phyloP scores from a whole-genome alignment of 2,329 filamentous ascomycete species.

The Diaporthe aspalathi region DNA sequence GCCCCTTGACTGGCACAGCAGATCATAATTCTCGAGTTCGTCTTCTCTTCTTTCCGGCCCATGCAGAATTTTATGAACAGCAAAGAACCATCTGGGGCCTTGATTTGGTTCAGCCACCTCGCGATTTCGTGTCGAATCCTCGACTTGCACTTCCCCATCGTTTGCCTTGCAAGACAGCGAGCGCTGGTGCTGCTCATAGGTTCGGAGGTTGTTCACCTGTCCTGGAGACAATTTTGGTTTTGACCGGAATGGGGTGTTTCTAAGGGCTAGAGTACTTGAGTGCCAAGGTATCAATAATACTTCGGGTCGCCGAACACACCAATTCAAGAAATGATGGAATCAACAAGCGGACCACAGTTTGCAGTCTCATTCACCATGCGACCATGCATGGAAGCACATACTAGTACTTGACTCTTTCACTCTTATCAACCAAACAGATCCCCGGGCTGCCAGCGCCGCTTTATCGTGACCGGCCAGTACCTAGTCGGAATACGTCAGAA shows the following conservation, averaged over 20 bases:
- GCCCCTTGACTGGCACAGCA: not conserved
- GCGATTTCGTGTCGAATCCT: not conserved
- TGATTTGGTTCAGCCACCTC: not conserved
- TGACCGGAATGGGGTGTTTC: not conserved
- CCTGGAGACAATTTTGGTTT: not conserved
- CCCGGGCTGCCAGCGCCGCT: not conserved
- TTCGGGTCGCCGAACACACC: too few relatives aligned
- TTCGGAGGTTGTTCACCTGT: rapidly evolving
- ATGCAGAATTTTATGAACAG: not conserved
- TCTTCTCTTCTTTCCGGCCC: not conserved
- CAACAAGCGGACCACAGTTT: rapidly evolving
- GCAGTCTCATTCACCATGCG: not conserved
- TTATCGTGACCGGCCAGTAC: not conserved
- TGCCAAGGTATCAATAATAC: not conserved
- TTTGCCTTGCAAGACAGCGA: not conserved
- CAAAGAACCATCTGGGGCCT: not conserved
- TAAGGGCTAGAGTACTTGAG: not conserved
- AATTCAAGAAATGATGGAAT: not conserved
- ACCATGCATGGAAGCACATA: not conserved
- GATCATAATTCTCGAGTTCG: not conserved
- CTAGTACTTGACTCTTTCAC: not conserved
- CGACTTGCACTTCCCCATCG: not conserved
- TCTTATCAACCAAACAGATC: not conserved
- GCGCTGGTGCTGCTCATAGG: not conserved
- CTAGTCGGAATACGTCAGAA: conserved; percentile 23